These are phyloP conservation scores for Fusarium sp. DNA, from an alignment of 2,329 filamentous ascomycete species.

Conservation along the genomic window DNA sequence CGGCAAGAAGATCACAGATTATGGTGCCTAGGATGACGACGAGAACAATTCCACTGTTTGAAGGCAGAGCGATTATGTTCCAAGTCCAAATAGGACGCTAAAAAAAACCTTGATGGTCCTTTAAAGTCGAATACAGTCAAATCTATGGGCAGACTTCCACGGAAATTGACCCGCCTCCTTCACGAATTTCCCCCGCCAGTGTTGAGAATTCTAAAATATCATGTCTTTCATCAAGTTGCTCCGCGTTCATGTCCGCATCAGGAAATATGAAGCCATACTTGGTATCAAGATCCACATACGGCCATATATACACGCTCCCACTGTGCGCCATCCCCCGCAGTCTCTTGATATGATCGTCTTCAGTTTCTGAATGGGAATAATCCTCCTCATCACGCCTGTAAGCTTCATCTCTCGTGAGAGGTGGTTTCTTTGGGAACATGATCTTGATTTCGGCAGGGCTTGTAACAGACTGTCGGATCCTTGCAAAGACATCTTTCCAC, in stretches of 20 bases:
- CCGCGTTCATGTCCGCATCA: neutral
- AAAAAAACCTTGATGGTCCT: neutral
- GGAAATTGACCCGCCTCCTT: neutral
- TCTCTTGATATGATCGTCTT: neutral
- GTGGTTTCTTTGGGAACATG: neutral
- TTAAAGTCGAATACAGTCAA: too few species aligned
- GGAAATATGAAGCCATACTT: neutral
- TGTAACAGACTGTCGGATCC: neutral
- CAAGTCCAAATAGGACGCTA: too few species aligned
- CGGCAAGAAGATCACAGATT: constrained; percentile 98
- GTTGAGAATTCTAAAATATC: constrained; percentile 11
- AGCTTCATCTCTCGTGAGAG: neutral
- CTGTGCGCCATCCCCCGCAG: neutral
- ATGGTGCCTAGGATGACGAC: constrained; percentile 95
- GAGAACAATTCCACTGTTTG: constrained; percentile 57
- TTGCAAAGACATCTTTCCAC: constrained; percentile 2
- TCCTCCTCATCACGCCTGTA: neutral
- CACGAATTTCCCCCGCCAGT: neutral
- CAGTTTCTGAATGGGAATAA: neutral
- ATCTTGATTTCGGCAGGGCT: neutral
- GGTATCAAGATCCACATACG: neutral
- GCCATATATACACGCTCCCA: constrained; percentile 2
- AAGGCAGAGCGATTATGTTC: too few species aligned
- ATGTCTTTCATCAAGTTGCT: neutral
- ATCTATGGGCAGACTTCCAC: too few species aligned